Evolutionary conservation across 2,329 filamentous ascomycete species (phyloP).

Genomic region (Curvularia eragrostidis): DNA sequence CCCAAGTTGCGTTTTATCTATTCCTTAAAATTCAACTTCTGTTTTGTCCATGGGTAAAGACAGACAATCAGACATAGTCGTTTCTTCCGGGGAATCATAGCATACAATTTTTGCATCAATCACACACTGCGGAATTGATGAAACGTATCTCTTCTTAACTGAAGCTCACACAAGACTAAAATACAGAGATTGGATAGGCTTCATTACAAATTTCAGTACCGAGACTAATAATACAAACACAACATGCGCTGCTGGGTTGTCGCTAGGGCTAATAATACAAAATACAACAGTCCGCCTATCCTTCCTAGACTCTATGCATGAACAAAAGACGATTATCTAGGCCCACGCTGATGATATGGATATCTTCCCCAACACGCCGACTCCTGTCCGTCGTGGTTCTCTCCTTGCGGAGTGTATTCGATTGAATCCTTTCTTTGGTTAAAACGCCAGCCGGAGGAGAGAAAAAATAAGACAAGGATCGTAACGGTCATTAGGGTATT

Average conservation of each 20-base stretch:
- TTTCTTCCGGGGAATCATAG: too few species aligned
- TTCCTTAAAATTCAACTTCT: neutral
- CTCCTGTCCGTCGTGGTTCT: neutral
- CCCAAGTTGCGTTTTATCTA: too few species aligned
- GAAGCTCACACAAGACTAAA: neutral
- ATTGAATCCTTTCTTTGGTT: neutral
- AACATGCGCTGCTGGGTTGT: neutral
- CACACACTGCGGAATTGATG: neutral
- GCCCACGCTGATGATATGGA: neutral
- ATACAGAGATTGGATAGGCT: neutral
- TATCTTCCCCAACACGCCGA: neutral
- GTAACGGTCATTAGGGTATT: neutral
- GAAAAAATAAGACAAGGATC: neutral
- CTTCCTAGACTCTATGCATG: neutral
- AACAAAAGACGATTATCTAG: neutral
- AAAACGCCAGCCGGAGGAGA: neutral
- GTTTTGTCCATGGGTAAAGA: too few species aligned
- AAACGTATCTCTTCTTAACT: neutral
- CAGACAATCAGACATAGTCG: too few species aligned
- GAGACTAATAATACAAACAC: neutral
- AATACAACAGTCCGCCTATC: neutral
- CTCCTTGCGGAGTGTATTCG: neutral
- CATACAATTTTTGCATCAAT: neutral
- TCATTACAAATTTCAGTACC: neutral
- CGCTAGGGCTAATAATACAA: neutral